Evolutionary conservation across 2,329 filamentous ascomycete species (phyloP).

Genomic region (Beauveria scarabaeidicola): DNA sequence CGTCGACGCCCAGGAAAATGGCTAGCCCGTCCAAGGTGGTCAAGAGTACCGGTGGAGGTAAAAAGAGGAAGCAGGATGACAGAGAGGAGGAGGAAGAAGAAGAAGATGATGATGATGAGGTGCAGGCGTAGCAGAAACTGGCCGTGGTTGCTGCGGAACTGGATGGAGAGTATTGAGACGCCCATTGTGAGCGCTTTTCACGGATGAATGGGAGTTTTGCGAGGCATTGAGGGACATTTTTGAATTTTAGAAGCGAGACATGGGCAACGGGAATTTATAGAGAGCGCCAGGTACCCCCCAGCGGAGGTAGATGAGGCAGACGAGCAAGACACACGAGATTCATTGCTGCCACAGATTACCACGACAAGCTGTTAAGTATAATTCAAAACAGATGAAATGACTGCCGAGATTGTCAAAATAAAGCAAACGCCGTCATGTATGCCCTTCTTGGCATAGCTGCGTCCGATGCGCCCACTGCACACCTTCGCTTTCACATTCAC

Average conservation of each 20-base stretch:
- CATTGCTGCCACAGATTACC: no score
- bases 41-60: conserved; percentile 22
- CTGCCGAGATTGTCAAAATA: not conserved
- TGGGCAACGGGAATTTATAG: no score
- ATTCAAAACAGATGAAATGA: no score
- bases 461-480: not conserved
- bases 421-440: not conserved
- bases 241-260: no score
- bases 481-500: no score
- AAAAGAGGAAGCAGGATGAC: conserved; percentile 16
- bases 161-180: not conserved
- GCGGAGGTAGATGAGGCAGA: no score
- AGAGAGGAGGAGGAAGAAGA: conserved; percentile 3
- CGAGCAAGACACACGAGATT: no score
- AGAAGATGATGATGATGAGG: conserved; percentile 13
- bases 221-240: no score
- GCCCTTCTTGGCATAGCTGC: not conserved
- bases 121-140: conserved; percentile 16
- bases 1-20: conserved; percentile 10
- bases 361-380: no score
- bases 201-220: no score
- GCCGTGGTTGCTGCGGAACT: not conserved
- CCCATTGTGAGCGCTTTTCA: no score
- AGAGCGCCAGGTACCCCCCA: no score
- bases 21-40: conserved; percentile 17